Percentiles rank a stretch among this genome's conserved stretches.
Evolutionary conservation across 371 early-diverging fungal genomes (phyloP).

Genomic region (Lichtheimia ramosa): DNA sequence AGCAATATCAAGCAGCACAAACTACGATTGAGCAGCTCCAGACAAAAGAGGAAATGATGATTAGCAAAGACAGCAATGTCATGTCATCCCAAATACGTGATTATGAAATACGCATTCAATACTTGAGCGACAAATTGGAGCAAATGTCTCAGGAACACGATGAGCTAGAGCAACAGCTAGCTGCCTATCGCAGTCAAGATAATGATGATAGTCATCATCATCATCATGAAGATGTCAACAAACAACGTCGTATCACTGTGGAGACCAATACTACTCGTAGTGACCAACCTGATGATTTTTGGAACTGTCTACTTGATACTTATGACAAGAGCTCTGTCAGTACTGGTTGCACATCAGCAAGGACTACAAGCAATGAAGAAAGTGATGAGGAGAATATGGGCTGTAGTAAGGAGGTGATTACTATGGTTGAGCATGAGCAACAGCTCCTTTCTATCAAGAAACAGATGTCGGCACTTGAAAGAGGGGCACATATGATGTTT

Average conservation of each 20-base stretch:
- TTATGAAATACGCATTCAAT: conserved; percentile 40
- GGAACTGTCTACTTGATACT: conserved; percentile 28
- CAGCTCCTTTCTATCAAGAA: conserved; percentile 22
- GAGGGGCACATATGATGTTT: conserved; percentile 35
- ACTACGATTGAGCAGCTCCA: conserved; percentile 15
- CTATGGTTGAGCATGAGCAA: conserved; percentile 2
- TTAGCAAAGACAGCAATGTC: not conserved
- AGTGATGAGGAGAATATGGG: not conserved
- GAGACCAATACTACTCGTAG: conserved; percentile 13
- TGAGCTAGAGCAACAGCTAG: conserved; percentile 25
- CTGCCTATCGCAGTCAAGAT: conserved; percentile 9
- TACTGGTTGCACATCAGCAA: not conserved
- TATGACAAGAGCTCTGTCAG: conserved; percentile 24
- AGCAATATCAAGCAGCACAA: conserved; percentile 19
- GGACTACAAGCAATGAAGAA: conserved; percentile 7
- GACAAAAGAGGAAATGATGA: conserved; percentile 16
- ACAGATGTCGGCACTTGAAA: conserved; percentile 28
- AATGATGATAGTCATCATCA: too few relatives aligned
- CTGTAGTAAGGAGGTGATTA: not conserved
- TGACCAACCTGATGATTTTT: conserved; percentile 20
- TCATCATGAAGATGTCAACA: conserved; percentile 11
- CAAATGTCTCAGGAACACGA: conserved; percentile 35
- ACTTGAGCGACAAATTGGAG: conserved; percentile 32
- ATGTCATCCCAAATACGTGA: conserved; percentile 18
- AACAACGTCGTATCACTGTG: conserved; percentile 10